A percentile compares a stretch with the other conserved stretches of the same genome.
These are phyloP conservation scores for Plectranthus barbatus DNA, from an alignment of 257 asterid species.

Conservation along the genomic window DNA sequence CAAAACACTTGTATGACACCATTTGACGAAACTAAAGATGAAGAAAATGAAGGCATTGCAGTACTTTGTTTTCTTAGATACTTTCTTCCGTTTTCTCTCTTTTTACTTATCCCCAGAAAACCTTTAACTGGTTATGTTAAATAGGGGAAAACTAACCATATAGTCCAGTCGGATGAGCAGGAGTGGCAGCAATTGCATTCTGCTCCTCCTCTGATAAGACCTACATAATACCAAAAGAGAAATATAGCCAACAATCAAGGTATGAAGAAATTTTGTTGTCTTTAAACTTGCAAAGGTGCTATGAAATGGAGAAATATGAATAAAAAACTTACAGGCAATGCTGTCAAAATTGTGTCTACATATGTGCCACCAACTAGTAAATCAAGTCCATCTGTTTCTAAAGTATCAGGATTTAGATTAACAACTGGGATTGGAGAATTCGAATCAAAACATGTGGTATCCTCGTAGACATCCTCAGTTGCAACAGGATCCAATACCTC, in stretches of 20 bases:
- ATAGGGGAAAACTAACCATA: conserved; percentile 51
- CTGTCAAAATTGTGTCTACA: conserved; percentile 69
- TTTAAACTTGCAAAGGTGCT: neutral
- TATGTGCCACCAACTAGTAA: conserved; percentile 52
- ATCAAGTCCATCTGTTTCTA: conserved; percentile 68
- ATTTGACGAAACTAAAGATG: no score
- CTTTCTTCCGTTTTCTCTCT: no score
- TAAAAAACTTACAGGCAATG: conserved; percentile 57
- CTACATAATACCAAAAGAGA: conserved; percentile 28
- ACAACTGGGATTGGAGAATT: conserved; percentile 50
- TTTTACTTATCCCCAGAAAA: no score
- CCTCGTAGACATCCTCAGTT: conserved; percentile 44
- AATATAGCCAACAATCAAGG: conserved; percentile 5
- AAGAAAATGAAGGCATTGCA: no score
- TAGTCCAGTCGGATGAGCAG: conserved; percentile 93
- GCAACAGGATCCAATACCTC: conserved; percentile 48
- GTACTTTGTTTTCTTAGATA: no score
- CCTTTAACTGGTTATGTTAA: no score
- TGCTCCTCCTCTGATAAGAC: conserved; percentile 91
- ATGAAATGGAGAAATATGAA: neutral
- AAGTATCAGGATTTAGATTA: conserved; percentile 50
- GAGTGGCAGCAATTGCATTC: conserved; percentile 80
- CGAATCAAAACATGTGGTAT: conserved; percentile 32
- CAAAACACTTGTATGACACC: no score
- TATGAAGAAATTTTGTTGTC: no score